These are phyloP conservation scores for Lactifluus echinatus DNA, from an alignment of 768 basidiomycete genomes.

Conservation along the genomic window DNA sequence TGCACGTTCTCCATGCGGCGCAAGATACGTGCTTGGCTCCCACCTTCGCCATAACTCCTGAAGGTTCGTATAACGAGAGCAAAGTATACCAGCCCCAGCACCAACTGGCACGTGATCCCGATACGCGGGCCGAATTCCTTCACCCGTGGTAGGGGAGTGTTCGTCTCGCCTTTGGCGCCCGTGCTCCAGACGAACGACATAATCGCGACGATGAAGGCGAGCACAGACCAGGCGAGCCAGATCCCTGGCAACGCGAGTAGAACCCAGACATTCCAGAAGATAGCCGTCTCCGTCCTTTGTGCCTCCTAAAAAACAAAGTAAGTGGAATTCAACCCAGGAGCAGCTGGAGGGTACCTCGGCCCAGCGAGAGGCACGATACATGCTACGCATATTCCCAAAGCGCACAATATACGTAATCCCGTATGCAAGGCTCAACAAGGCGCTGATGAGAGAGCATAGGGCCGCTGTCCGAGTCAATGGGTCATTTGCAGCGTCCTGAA, in stretches of 20 bases:
- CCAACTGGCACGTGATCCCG: slow-evolving; percentile 43
- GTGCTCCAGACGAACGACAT: slow-evolving; percentile 61
- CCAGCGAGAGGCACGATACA: slow-evolving; percentile 64
- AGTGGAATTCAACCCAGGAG: neutral
- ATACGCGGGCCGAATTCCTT: slow-evolving; percentile 46
- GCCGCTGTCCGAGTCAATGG: slow-evolving; percentile 55
- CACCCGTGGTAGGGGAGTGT: slow-evolving; percentile 28
- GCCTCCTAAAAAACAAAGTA: slow-evolving; percentile 41
- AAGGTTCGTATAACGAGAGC: slow-evolving; percentile 53
- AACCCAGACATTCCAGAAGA: slow-evolving; percentile 63
- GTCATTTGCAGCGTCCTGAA: slow-evolving; percentile 40
- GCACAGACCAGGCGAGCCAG: slow-evolving; percentile 71
- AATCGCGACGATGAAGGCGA: slow-evolving; percentile 54
- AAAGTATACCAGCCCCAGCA: slow-evolving; percentile 54
- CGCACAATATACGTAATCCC: slow-evolving; percentile 68
- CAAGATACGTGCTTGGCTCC: slow-evolving; percentile 11
- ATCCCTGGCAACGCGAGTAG: slow-evolving; percentile 57
- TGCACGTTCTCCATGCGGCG: slow-evolving; percentile 15
- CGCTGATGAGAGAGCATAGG: slow-evolving; percentile 54
- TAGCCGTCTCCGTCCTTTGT: slow-evolving; percentile 37
- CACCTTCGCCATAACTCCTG: slow-evolving; percentile 42
- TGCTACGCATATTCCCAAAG: slow-evolving; percentile 64
- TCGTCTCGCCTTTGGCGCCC: slow-evolving; percentile 38
- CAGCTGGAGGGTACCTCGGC: slow-evolving; percentile 45
- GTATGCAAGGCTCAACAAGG: slow-evolving; percentile 61